phyloP scores from a whole-genome alignment of 495 filamentous ascomycete species.

The Podospora anserina region DNA sequence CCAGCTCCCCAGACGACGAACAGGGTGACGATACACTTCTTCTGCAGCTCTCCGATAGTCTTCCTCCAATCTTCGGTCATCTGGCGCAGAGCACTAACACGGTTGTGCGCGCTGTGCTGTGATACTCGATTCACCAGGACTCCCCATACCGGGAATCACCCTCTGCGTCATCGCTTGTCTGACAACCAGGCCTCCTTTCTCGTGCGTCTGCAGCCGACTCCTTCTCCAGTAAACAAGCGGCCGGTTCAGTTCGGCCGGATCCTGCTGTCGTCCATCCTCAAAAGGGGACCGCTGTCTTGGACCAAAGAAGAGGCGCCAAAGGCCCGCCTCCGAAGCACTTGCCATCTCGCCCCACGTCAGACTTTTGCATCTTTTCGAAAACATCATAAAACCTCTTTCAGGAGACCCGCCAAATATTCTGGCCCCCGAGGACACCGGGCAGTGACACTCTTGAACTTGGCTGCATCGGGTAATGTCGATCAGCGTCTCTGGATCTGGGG shows the following conservation, averaged over 20 bases:
- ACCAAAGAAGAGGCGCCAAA: conserved; percentile 1
- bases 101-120: conserved; percentile 39
- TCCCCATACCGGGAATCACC: conserved; percentile 42
- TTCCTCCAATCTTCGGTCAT: conserved; percentile 4
- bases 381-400: neutral
- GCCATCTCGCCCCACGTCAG: neutral
- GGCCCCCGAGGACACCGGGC: conserved; percentile 15
- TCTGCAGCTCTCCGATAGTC: conserved; percentile 42
- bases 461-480: conserved; percentile 33
- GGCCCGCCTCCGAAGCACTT: conserved; percentile 2
- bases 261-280: conserved; percentile 19
- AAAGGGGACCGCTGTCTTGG: conserved; percentile 17
- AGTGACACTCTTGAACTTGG: conserved; percentile 12
- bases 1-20: neutral
- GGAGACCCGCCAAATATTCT: conserved; percentile 1
- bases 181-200: conserved; percentile 26
- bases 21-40: conserved; percentile 25
- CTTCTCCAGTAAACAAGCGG: conserved; percentile 15
- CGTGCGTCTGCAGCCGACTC: conserved; percentile 17
- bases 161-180: conserved; percentile 45
- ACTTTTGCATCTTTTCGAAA: neutral
- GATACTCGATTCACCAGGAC: conserved; percentile 39
- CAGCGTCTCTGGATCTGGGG: conserved; percentile 20
- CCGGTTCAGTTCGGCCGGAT: conserved; percentile 23
- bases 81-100: conserved; percentile 41